phyloP scores from a whole-genome alignment of 805 yeast genomes.

The Clavispora santaluciae region DNA sequence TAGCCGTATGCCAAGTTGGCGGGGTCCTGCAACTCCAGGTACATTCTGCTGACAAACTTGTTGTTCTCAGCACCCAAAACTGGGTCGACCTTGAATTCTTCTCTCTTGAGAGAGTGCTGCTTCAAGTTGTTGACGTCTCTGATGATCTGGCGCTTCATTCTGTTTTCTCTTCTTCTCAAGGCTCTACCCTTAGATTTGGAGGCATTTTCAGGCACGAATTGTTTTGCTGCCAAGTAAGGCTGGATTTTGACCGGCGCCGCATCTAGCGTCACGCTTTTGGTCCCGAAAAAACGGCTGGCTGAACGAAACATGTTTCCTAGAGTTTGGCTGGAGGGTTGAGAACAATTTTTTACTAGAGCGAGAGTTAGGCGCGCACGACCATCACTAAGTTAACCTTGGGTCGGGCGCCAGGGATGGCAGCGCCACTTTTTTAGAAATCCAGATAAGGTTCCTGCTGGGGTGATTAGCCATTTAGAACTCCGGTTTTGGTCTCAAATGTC shows the following conservation, averaged over 20 bases:
- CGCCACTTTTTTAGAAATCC: too few relatives aligned
- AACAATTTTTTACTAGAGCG: neutral
- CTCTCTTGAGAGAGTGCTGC: conserved; percentile 30
- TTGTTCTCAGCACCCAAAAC: conserved; percentile 69
- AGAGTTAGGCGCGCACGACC: conserved; percentile 1
- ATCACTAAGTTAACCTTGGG: too few relatives aligned
- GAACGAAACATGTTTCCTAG: conserved; percentile 9
- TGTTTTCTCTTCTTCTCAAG: conserved; percentile 34
- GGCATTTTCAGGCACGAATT: conserved; percentile 29
- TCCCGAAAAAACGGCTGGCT: conserved; percentile 7
- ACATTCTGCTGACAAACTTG: conserved; percentile 64
- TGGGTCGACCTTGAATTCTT: conserved; percentile 59
- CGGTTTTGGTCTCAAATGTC: too few relatives aligned
- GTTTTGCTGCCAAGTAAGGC: conserved; percentile 32
- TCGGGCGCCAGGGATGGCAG: too few relatives aligned
- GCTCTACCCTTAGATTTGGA: conserved; percentile 28
- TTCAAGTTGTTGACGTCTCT: conserved; percentile 37
- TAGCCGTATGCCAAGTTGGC: conserved; percentile 58
- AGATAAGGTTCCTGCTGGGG: too few relatives aligned
- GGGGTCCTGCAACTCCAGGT: conserved; percentile 63
- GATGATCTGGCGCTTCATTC: conserved; percentile 37
- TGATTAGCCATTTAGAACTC: neutral
- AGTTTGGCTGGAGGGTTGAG: neutral
- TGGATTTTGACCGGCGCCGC: conserved; percentile 6
- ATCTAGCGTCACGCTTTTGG: conserved; percentile 4